Conservation (phyloP, 768 basidiomycete species). For the Kwoniella sp. region DNA sequence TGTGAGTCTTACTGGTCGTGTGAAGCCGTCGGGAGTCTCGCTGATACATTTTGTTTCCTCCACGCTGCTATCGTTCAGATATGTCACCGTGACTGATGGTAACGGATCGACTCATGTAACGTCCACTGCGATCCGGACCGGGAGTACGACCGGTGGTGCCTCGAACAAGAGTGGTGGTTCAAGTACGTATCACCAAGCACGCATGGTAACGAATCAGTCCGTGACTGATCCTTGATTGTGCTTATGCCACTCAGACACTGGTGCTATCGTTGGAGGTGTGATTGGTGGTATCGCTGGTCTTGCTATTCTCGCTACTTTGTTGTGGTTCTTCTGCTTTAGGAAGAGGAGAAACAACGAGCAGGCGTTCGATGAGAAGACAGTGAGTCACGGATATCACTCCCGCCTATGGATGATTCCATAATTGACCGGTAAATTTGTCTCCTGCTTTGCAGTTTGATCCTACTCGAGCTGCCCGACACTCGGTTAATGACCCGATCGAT, state of each 20-base stretch:
- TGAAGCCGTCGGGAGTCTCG: no score
- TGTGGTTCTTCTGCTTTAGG: slow-evolving; percentile 47
- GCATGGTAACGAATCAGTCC: not conserved
- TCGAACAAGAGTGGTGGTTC: slow-evolving; percentile 13
- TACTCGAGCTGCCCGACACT: slow-evolving; percentile 40
- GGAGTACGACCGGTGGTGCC: not conserved
- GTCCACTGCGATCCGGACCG: slow-evolving; percentile 23
- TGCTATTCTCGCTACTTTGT: slow-evolving; percentile 33
- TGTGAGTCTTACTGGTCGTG: slow-evolving; percentile 13
- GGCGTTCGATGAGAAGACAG: slow-evolving; percentile 53
- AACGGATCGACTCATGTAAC: slow-evolving; percentile 27
- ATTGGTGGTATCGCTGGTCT: slow-evolving; percentile 51
- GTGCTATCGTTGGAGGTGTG: slow-evolving; percentile 54
- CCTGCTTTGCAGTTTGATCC: slow-evolving; percentile 41
- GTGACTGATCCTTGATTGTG: not conserved
- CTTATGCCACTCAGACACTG: slow-evolving; percentile 21
- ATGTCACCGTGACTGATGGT: slow-evolving; percentile 25
- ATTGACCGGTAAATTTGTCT: not conserved
- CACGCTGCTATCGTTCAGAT: not conserved
- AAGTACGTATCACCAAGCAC: slow-evolving; percentile 4
- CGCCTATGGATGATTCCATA: not conserved
- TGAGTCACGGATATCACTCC: slow-evolving; percentile 20
- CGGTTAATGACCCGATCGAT: slow-evolving; percentile 47
- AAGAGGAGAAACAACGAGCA: slow-evolving; percentile 33
- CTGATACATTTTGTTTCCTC: not conserved